Conservation (phyloP, 108 stramenopile species). For the Schizochytrium sp. region DNA sequence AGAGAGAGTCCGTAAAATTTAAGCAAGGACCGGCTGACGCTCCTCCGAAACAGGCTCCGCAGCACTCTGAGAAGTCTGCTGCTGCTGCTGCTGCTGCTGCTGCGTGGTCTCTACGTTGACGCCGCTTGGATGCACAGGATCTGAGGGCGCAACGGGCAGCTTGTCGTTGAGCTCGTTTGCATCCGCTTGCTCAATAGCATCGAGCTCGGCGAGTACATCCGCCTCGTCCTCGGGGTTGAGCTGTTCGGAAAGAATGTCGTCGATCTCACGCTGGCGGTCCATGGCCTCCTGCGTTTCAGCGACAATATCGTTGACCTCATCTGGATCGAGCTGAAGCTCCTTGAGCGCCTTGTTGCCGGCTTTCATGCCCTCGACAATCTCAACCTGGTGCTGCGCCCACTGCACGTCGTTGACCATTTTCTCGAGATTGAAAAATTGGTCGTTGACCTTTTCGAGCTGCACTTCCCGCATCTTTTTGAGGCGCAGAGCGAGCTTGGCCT, state of each 20-base stretch:
- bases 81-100: neutral
- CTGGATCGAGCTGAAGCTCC: conserved; percentile 12
- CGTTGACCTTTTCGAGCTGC: neutral
- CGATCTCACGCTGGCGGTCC: conserved; percentile 13
- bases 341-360: conserved; percentile 9
- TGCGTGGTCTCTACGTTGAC: neutral
- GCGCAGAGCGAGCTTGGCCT: conserved; percentile 8
- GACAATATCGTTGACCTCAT: neutral
- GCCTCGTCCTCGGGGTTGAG: neutral
- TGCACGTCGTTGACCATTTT: neutral
- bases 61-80: too few relatives aligned
- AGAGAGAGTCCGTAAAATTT: too few relatives aligned
- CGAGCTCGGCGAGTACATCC: neutral
- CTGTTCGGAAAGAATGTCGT: neutral
- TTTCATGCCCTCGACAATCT: conserved; percentile 11
- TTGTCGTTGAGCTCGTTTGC: neutral
- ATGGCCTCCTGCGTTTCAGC: neutral
- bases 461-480: neutral
- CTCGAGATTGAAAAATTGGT: conserved; percentile 4
- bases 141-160: neutral
- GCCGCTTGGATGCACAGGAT: neutral
- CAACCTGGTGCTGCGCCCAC: conserved; percentile 15
- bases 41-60: too few relatives aligned
- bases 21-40: too few relatives aligned
- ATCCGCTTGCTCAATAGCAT: neutral